A percentile compares a stretch with the other conserved stretches of the same genome.
phyloP scores from a whole-genome alignment of 164 flowering plant genomes.

The Berberis thunbergii region DNA sequence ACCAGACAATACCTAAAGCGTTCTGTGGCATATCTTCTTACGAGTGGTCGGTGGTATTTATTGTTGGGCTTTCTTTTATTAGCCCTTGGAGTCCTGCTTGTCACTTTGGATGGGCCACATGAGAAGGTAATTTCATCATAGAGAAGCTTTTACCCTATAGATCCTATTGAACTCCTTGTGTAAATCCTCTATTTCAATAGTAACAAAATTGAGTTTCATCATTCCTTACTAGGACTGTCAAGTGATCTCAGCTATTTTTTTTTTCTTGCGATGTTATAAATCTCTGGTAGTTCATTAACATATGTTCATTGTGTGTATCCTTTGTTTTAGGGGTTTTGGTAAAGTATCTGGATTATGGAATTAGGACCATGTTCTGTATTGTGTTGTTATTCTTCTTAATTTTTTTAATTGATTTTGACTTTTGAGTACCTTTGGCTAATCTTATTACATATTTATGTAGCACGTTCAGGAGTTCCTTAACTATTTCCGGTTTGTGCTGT shows the following conservation, averaged over 20 bases:
- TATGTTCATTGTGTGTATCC: no score
- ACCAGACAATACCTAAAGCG: constrained; percentile 35
- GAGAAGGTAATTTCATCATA: constrained; percentile 48
- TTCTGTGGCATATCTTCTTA: constrained; percentile 45
- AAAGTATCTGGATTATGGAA: no score
- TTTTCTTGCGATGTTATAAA: no score
- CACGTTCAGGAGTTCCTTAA: constrained; percentile 58
- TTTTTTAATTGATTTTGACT: not conserved
- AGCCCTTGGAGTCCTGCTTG: constrained; percentile 31
- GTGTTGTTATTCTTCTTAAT: no score
- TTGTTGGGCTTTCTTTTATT: constrained; percentile 27
- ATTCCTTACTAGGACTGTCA: no score
- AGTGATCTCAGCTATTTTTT: no score
- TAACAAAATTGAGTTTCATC: no score
- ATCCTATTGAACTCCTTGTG: not conserved
- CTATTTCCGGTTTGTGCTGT: constrained; percentile 50
- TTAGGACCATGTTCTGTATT: no score
- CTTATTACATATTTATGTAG: constrained; percentile 33
- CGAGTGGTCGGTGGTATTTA: constrained; percentile 62
- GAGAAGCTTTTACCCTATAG: not conserved
- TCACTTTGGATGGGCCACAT: constrained; percentile 66
- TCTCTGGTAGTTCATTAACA: no score
- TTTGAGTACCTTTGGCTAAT: not conserved
- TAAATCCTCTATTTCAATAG: not conserved
- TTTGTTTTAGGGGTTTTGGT: no score